These are phyloP conservation scores for Eucalyptus polybractea DNA, from an alignment of 345 rosid genomes.

Conservation along the genomic window DNA sequence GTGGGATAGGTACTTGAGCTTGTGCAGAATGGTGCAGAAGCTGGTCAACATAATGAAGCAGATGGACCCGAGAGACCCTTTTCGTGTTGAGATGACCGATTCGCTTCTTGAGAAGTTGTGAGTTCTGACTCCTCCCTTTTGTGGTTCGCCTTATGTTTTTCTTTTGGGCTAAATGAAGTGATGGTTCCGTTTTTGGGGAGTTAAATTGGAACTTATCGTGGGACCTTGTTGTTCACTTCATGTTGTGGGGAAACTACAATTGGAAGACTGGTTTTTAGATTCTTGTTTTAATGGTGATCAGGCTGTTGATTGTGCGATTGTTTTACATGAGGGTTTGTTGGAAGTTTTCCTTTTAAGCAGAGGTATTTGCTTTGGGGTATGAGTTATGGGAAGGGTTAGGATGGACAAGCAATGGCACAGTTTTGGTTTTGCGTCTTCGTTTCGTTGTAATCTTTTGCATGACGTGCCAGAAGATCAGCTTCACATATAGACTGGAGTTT, in stretches of 20 bases:
- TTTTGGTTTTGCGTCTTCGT: neutral
- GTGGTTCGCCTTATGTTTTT: neutral
- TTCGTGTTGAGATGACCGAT: constrained; percentile 80
- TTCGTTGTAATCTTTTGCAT: neutral
- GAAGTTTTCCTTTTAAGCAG: neutral
- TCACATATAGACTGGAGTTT: neutral
- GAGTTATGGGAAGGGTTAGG: neutral
- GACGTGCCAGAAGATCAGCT: neutral
- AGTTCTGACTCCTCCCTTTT: constrained; percentile 1
- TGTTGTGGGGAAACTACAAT: neutral
- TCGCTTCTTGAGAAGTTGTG: constrained; percentile 78
- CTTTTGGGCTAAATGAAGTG: neutral
- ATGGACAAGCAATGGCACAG: neutral
- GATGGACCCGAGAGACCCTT: constrained; percentile 76
- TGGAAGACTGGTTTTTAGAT: neutral
- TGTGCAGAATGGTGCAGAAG: constrained; percentile 87
- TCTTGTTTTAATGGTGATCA: neutral
- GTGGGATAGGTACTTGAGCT: constrained; percentile 44
- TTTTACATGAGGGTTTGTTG: neutral
- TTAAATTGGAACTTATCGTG: neutral
- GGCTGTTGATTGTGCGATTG: neutral
- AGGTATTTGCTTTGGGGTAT: neutral
- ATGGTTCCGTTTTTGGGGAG: neutral
- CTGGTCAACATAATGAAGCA: constrained; percentile 68
- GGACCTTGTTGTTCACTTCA: neutral